phyloP scores from a whole-genome alignment of 2,329 filamentous ascomycete genomes.

The Trichophyton schoenleinii region DNA sequence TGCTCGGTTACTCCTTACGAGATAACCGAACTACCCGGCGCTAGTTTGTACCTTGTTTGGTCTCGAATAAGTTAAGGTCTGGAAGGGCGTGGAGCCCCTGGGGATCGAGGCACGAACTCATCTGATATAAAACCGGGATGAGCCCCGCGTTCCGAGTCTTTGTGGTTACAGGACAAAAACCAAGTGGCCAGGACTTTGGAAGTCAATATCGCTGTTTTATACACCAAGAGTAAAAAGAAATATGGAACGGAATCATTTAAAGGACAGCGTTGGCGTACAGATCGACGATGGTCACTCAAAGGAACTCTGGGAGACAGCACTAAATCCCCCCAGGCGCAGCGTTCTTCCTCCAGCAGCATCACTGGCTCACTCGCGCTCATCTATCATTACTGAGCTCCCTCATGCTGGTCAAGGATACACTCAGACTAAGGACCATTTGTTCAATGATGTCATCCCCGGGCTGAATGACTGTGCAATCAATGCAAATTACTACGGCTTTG shows the following conservation, averaged over 20 bases:
- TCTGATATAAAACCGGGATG: background rate
- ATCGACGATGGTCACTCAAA: background rate
- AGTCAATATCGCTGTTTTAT: background rate
- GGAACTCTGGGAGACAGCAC: background rate
- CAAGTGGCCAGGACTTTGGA: background rate
- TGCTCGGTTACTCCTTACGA: no score
- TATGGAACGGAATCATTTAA: constrained; percentile 1
- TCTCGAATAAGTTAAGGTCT: background rate
- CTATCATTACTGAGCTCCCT: constrained; percentile 22
- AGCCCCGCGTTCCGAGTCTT: background rate
- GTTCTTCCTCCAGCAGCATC: constrained; percentile 23
- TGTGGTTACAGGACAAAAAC: background rate
- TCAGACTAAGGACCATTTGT: constrained; percentile 26
- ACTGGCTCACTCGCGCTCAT: constrained; percentile 23
- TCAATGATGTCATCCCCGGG: constrained; percentile 36
- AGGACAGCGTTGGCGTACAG: background rate
- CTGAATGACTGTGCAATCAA: constrained; percentile 55
- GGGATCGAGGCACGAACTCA: background rate
- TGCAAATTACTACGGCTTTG: constrained; percentile 72
- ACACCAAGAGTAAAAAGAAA: background rate
- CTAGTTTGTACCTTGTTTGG: no score
- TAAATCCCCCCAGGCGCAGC: constrained; percentile 12
- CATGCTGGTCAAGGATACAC: constrained; percentile 22
- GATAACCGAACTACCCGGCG: no score
- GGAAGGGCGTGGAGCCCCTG: background rate